Evolutionary conservation across 306 rosid genomes (phyloP).

Genomic region (Acmispon strigosus): DNA sequence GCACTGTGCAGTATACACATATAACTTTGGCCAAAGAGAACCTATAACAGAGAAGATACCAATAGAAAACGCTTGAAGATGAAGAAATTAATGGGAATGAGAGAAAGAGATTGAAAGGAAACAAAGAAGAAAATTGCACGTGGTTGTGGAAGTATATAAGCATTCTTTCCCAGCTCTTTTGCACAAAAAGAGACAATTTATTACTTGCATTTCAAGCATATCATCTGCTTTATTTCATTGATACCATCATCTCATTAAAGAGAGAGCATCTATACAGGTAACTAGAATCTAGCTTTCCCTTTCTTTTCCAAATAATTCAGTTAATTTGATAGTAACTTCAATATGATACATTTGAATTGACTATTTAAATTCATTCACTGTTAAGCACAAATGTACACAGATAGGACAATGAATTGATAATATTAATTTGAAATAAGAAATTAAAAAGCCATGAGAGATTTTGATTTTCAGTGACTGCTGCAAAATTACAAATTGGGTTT

Average conservation of each 20-base stretch:
- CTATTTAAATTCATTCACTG: background rate
- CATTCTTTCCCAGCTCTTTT: slow-evolving; percentile 8
- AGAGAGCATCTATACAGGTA: slow-evolving; percentile 26
- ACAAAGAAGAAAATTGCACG: slow-evolving; percentile 22
- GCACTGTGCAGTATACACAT: background rate
- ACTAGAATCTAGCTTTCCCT: slow-evolving; percentile 25
- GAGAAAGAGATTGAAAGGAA: slow-evolving; percentile 22
- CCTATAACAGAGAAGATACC: slow-evolving; percentile 2
- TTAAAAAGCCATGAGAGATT: background rate
- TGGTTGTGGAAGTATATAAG: slow-evolving; percentile 1
- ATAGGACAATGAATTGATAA: background rate
- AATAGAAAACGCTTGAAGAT: slow-evolving; percentile 17
- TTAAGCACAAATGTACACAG: background rate
- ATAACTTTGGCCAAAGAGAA: background rate
- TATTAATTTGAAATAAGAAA: background rate
- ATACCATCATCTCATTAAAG: background rate
- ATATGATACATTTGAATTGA: background rate
- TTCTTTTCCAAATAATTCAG: background rate
- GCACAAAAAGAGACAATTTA: slow-evolving; percentile 24
- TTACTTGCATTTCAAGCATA: slow-evolving; percentile 62
- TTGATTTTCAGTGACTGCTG: background rate
- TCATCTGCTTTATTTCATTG: slow-evolving; percentile 30
- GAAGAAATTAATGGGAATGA: slow-evolving; percentile 15
- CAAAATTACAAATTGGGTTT: background rate
- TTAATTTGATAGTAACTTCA: background rate